Percentiles rank a stretch among this genome's conserved stretches.
Evolutionary conservation across 1,284 basidiomycete genomes (phyloP).

Genomic region (Sanghuangporus baumii): DNA sequence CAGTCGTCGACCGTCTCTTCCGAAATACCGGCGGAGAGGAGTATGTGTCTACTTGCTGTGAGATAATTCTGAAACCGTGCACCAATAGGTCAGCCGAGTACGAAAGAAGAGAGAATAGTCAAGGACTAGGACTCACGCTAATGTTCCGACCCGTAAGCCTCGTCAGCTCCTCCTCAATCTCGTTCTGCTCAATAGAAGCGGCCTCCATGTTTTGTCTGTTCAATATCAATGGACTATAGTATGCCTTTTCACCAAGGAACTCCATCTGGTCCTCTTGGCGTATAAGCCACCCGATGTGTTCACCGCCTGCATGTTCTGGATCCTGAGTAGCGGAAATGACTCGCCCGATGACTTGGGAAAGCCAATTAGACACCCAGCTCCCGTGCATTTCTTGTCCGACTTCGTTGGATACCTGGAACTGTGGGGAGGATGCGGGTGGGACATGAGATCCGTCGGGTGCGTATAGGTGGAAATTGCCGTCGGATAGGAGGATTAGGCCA

Average conservation of each 20-base stretch:
- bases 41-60: slow-evolving; percentile 2
- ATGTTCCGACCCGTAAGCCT: slow-evolving; percentile 6
- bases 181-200: neutral
- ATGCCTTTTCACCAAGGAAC: neutral
- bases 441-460: neutral
- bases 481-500: slow-evolving; percentile 11
- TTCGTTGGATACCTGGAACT: neutral
- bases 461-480: slow-evolving; percentile 9
- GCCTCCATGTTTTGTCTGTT: neutral
- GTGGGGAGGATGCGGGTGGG: neutral
- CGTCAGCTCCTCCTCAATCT: slow-evolving; percentile 1
- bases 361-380: slow-evolving; percentile 5
- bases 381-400: neutral
- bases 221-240: slow-evolving; percentile 8
- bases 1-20: slow-evolving; percentile 9
- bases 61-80: slow-evolving; percentile 5
- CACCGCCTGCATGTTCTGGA: slow-evolving; percentile 8
- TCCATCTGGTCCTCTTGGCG: neutral
- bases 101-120: neutral
- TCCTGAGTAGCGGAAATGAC: neutral
- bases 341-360: neutral
- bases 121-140: neutral
- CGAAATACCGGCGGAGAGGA: slow-evolving; percentile 5
- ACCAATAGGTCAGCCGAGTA: neutral
- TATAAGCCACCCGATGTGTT: neutral